Base-by-base conservation (phyloP, 2,329 filamentous ascomycete species). In the Scedosporium boydii region DNA sequence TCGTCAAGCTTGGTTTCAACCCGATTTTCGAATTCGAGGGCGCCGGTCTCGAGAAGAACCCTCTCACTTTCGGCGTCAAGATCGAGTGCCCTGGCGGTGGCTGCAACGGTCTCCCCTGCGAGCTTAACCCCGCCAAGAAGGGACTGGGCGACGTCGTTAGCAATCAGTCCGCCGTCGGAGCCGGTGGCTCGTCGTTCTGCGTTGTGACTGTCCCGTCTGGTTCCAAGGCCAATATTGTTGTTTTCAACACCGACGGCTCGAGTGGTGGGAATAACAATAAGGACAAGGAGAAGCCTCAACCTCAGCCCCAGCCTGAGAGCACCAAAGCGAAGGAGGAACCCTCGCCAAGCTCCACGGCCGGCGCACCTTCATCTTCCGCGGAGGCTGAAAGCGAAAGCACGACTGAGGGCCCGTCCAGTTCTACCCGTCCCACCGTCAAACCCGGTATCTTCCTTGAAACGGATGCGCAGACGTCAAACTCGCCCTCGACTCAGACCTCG, bases 1-100 rank as follows among this genome's bases (percentile, higher is more conserved):
- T 83, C 70, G 81, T 91, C 68, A 92, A 91, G 77, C 78, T 93
- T 60, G 89, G 86, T 62, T 89, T 86, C 81, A 93, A 93, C 73
- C 90, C 90, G 26, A 88, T 90, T 65, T 93, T 85, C 74, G 80
- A 86, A 67, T 93, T 85, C 73, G 80, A 86, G 67, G 69, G 79
- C 68, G 75, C 83, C 66, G 59, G 78, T 18, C 75, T 90, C 69
- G 78, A 79, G 57, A 76, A 79, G 66, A 80, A 76, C 21, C 80
- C 82, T 66, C 89, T 89, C 6, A 79, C 76, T 5, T 93, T 83
- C 67, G 89, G 88, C 66, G 72, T 92, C 61, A 84, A 84, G 72
- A 85, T 93, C 67, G 83, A 87, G 69, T 93, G 90, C 71, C 80
- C 82, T 6, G 80, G 81, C 38, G 81, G 80, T 26, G 76, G 80